Base-by-base conservation (phyloP, 352 stramenopile species). In the Phytopythium chamaehyphon region DNA sequence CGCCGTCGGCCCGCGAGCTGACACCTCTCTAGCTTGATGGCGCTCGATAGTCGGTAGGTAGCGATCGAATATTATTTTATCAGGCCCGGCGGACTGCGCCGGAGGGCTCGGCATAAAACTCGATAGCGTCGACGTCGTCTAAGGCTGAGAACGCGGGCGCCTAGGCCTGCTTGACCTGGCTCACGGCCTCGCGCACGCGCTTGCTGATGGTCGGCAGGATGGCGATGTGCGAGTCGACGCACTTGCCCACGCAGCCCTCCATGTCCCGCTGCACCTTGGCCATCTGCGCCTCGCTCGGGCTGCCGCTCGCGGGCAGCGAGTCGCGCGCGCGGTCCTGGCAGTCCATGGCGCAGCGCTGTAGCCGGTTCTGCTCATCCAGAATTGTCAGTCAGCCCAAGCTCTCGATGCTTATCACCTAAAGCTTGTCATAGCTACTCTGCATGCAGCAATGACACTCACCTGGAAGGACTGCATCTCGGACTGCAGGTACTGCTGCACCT, bases 341-440 rank as follows among this genome's bases (percentile, higher is more conserved):
- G 59, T 95, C 84, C 70, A 90, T 86, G n/a, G 74, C 82, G 52
- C 82, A 87, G 14, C 84, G 80, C 59, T 95, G 83, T 18, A 95
- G 73, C 53, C 84, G 84, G 64, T 79, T 82, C 77, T 89, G 6
- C 21, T 24, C 11, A 18, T 26, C 10, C 39, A 51, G 18, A 23
- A 9, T 12, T 22, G 2, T 48, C 5, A 2, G 37, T 35, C 11
- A 26, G 22, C 6, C 47, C 6, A n/a, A n/a, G n/a, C n/a, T n/a
- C n/a, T n/a, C n/a, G n/a, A n/a, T n/a, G n/a, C n/a, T n/a, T n/a
- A n/a, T n/a, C n/a, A n/a, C n/a, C n/a, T n/a, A n/a, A n/a, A n/a
- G n/a, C n/a, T n/a, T n/a, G 15, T 40, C 19, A 35, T 33, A 6
- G 38, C 28, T n/a, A n/a, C 36, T 12, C 23, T 21, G 31, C 40